Conservation (phyloP, 768 basidiomycete genomes). For the Mycena amicta region DNA sequence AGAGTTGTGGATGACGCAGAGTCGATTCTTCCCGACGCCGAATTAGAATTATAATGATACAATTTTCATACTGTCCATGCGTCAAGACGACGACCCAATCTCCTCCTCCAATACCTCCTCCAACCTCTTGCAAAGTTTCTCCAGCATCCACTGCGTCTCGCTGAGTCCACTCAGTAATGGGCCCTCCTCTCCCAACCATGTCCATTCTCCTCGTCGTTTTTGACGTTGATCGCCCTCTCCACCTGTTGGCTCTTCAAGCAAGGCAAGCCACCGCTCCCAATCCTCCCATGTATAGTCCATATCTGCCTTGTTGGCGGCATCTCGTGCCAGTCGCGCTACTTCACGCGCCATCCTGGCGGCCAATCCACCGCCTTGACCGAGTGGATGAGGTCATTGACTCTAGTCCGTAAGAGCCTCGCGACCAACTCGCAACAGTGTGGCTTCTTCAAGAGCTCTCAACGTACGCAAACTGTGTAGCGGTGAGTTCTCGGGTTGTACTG, state of each 20-base stretch:
- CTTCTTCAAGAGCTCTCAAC: no score
- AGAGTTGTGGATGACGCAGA: slow-evolving; percentile 18
- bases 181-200: slow-evolving; percentile 43
- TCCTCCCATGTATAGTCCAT: slow-evolving; percentile 40
- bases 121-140: slow-evolving; percentile 35
- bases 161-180: slow-evolving; percentile 40
- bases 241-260: slow-evolving; percentile 29
- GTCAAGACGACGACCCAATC: no score
- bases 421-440: no score
- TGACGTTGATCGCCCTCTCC: slow-evolving; percentile 17
- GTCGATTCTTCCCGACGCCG: slow-evolving; percentile 11
- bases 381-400: not conserved
- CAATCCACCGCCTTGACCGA: slow-evolving; percentile 27
- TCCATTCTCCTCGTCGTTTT: slow-evolving; percentile 36
- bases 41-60: not conserved
- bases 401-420: no score
- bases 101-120: no score
- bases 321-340: slow-evolving; percentile 32
- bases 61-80: no score
- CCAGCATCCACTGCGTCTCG: slow-evolving; percentile 43
- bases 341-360: slow-evolving; percentile 33
- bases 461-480: no score
- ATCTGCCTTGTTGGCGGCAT: slow-evolving; percentile 30
- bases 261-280: slow-evolving; percentile 35
- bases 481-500: no score